Percentiles rank a stretch among this genome's conserved stretches.
phyloP scores from a whole-genome alignment of 805 yeast genomes.

The Metschnikowia corniflorae region DNA sequence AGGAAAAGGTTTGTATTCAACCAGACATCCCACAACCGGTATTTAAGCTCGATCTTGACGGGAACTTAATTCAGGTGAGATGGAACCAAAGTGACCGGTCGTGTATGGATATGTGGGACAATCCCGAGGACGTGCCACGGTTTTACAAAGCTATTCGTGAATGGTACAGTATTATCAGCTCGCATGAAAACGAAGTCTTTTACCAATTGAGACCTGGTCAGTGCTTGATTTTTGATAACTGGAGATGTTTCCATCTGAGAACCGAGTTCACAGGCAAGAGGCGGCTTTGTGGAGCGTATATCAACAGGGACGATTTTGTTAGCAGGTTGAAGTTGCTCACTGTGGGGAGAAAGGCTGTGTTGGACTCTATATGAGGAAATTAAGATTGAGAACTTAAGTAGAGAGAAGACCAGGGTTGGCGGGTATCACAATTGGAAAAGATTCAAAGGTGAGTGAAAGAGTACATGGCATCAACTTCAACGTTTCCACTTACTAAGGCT shows the following conservation, averaged over 20 bases:
- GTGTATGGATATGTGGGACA: slow-evolving; percentile 47
- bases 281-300: slow-evolving; percentile 70
- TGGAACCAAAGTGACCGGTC: slow-evolving; percentile 75
- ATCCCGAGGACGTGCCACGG: slow-evolving; percentile 47
- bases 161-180: slow-evolving; percentile 53
- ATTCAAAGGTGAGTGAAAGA: too few relatives aligned
- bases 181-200: slow-evolving; percentile 48
- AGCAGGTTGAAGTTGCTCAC: slow-evolving; percentile 41
- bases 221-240: slow-evolving; percentile 64
- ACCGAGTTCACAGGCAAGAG: slow-evolving; percentile 64
- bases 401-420: too few relatives aligned
- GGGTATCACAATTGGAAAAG: too few relatives aligned
- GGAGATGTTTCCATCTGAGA: slow-evolving; percentile 70
- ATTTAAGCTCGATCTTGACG: slow-evolving; percentile 49
- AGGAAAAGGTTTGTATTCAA: slow-evolving; percentile 56
- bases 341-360: slow-evolving; percentile 46
- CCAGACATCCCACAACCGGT: slow-evolving; percentile 56
- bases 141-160: slow-evolving; percentile 56
- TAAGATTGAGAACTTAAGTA: too few relatives aligned
- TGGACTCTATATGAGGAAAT: slow-evolving; percentile 23
- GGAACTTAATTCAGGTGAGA: slow-evolving; percentile 56
- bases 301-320: slow-evolving; percentile 64
- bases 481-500: too few relatives aligned
- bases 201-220: slow-evolving; percentile 62
- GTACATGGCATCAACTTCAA: too few relatives aligned